Conservation (phyloP, 805 yeast genomes). For the Debaryomyces tyrocola region DNA sequence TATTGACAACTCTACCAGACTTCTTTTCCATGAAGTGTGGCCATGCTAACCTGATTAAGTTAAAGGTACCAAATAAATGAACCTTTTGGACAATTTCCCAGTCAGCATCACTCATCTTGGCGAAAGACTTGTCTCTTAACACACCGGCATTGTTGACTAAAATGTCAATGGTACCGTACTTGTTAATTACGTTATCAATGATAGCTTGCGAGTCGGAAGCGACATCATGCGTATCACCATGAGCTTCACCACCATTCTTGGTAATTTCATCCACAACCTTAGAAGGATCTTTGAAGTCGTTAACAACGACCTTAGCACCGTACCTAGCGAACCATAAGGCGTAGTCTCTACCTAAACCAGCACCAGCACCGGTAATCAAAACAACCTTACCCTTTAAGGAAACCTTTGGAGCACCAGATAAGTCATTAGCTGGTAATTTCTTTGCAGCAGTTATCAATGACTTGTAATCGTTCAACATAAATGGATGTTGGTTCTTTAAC, state of each 20-base stretch:
- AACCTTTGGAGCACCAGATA: constrained; percentile 40
- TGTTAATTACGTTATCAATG: constrained; percentile 70
- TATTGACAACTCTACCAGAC: constrained; percentile 80
- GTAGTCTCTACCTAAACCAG: constrained; percentile 90
- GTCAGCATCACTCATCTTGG: constrained; percentile 78
- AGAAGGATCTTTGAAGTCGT: constrained; percentile 79
- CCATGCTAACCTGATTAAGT: constrained; percentile 88
- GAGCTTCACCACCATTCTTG: constrained; percentile 74
- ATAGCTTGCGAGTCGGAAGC: constrained; percentile 72
- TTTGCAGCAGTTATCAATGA: constrained; percentile 54
- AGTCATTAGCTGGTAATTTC: constrained; percentile 52
- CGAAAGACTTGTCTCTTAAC: constrained; percentile 82
- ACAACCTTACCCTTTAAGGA: constrained; percentile 83
- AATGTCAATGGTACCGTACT: constrained; percentile 81
- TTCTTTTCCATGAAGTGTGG: constrained; percentile 79
- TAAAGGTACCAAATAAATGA: constrained; percentile 79
- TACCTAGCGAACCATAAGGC: constrained; percentile 81
- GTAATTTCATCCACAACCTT: constrained; percentile 73
- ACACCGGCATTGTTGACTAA: constrained; percentile 94
- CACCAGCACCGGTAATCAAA: constrained; percentile 91
- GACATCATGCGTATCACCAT: constrained; percentile 81
- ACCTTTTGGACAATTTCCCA: constrained; percentile 82
- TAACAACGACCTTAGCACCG: constrained; percentile 94
- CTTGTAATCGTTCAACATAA: constrained; percentile 68
- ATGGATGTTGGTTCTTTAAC: constrained; percentile 63